A percentile compares a stretch with the other conserved stretches of the same genome.
Evolutionary conservation across 2,329 filamentous ascomycete genomes (phyloP).

Genomic region (Botrytis fabae): DNA sequence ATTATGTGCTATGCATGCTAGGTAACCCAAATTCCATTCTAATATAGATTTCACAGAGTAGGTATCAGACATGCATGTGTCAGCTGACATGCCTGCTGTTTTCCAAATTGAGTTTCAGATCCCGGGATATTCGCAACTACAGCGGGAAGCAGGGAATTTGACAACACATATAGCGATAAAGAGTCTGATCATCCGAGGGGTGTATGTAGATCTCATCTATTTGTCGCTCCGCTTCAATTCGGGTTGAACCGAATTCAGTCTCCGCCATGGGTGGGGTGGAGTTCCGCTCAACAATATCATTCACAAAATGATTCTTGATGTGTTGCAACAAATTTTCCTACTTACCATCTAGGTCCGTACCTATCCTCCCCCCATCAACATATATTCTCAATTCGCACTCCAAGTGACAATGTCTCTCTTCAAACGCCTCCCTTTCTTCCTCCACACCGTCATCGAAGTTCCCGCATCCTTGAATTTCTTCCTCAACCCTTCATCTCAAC

Average conservation of each 20-base stretch:
- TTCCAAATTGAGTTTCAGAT: not conserved
- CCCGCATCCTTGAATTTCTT: slow-evolving; percentile 44
- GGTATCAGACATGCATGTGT: too few species aligned
- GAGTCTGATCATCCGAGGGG: not conserved
- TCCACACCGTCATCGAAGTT: slow-evolving; percentile 42
- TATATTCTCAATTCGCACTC: not conserved
- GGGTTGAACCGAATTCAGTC: not conserved
- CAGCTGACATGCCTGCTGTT: too few species aligned
- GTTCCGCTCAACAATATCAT: not conserved
- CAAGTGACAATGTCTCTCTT: slow-evolving; percentile 16
- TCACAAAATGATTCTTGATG: not conserved
- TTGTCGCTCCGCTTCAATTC: not conserved
- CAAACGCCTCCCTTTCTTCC: slow-evolving; percentile 32
- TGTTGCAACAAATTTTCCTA: not conserved
- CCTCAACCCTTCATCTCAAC: slow-evolving; percentile 40
- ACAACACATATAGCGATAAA: not conserved
- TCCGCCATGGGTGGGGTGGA: not conserved
- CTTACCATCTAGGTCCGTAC: not conserved
- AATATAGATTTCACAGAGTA: too few species aligned
- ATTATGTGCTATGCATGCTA: too few species aligned
- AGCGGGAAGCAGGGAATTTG: not conserved
- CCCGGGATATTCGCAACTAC: not conserved
- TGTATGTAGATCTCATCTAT: not conserved
- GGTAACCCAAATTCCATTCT: too few species aligned
- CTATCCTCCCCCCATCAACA: too few species aligned